These are phyloP conservation scores for Colletotrichum viniferum DNA, from an alignment of 2,329 filamentous ascomycete genomes.

Conservation along the genomic window DNA sequence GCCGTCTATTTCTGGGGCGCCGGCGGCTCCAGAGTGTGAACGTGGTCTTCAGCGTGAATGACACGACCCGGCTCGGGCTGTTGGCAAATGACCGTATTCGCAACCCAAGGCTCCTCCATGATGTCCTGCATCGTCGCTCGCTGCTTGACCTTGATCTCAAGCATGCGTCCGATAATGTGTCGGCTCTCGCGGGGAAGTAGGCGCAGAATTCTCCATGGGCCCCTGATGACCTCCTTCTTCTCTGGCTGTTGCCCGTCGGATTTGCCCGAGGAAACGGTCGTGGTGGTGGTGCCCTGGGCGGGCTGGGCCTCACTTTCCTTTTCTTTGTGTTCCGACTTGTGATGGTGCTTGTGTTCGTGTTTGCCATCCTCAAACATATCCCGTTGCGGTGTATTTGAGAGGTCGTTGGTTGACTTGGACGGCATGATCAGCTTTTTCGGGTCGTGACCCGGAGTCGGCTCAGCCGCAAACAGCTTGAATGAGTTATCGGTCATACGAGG, in stretches of 20 bases:
- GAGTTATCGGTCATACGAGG: constrained; percentile 92
- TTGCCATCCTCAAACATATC: constrained; percentile 41
- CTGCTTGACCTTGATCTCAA: constrained; percentile 83
- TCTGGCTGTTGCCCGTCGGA: constrained; percentile 36
- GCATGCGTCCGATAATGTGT: constrained; percentile 89
- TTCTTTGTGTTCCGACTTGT: background rate
- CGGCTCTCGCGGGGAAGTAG: constrained; percentile 88
- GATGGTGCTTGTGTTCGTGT: constrained; percentile 25
- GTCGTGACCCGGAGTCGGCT: constrained; percentile 77
- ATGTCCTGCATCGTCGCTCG: constrained; percentile 88
- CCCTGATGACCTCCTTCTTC: constrained; percentile 82
- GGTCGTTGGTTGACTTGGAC: constrained; percentile 48
- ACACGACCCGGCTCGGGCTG: constrained; percentile 75
- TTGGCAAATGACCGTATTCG: constrained; percentile 80
- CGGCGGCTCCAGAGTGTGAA: constrained; percentile 82
- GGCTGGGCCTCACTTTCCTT: constrained; percentile 8
- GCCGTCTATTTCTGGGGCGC: constrained; percentile 34
- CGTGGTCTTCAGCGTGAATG: constrained; percentile 76
- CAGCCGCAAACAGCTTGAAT: constrained; percentile 88
- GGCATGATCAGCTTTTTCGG: constrained; percentile 56
- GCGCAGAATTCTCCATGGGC: constrained; percentile 88
- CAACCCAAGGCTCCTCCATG: constrained; percentile 88
- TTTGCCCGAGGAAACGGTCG: background rate
- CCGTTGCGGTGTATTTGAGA: constrained; percentile 41
- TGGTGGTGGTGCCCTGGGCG: constrained; percentile 22